Percentiles rank a stretch among this genome's conserved stretches.
Conservation (phyloP, 2,329 filamentous ascomycete species). For the Thielaviopsis ethacetica region DNA sequence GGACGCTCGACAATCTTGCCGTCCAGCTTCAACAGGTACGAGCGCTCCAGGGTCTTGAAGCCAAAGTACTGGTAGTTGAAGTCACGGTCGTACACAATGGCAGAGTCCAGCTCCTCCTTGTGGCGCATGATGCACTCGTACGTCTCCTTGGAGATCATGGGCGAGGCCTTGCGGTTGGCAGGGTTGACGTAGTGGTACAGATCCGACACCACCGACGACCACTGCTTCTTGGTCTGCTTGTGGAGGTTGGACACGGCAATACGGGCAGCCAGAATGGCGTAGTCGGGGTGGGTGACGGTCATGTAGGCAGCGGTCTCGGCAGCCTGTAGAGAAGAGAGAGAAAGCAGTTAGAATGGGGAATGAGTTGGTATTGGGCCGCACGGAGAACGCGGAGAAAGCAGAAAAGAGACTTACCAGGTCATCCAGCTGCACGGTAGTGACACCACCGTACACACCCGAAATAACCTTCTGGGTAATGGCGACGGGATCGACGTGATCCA, state of each 20-base stretch:
- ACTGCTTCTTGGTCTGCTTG: slow-evolving; percentile 99
- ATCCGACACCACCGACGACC: slow-evolving; percentile 86
- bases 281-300: slow-evolving; percentile 98
- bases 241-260: slow-evolving; percentile 98
- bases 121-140: slow-evolving; percentile 93
- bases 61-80: slow-evolving; percentile 99
- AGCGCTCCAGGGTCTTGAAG: slow-evolving; percentile 97
- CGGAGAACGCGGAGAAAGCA: background rate
- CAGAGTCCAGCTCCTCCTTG: slow-evolving; percentile 92
- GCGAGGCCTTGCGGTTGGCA: slow-evolving; percentile 65
- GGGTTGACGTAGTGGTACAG: slow-evolving; percentile 94
- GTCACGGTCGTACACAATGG: slow-evolving; percentile 96
- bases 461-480: slow-evolving; percentile 99
- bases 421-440: slow-evolving; percentile 90
- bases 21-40: slow-evolving; percentile 87
- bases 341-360: slow-evolving; percentile 12
- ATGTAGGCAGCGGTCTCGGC: slow-evolving; percentile 99
- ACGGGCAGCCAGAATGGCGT: slow-evolving; percentile 92
- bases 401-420: slow-evolving; percentile 59
- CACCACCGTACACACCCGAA: slow-evolving; percentile 95
- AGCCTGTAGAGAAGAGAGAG: slow-evolving; percentile 40
- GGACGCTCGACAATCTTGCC: slow-evolving; percentile 94
- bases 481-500: slow-evolving; percentile 87
- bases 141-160: slow-evolving; percentile 86
- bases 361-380: background rate